phyloP scores from a whole-genome alignment of 75 land plant species.

The Cryptomeria japonica region DNA sequence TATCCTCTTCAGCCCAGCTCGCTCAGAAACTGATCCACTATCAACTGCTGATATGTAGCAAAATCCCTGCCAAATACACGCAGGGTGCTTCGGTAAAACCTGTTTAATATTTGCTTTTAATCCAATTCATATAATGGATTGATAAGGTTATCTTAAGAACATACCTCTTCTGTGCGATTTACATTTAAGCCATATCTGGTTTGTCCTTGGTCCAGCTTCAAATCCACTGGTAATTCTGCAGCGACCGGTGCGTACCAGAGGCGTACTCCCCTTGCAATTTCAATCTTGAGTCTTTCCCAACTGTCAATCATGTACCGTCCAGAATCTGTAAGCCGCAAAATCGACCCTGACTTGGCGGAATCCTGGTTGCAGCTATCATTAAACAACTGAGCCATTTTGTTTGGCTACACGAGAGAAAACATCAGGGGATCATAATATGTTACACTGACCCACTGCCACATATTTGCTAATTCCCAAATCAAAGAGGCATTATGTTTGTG shows the following conservation, averaged over 20 bases:
- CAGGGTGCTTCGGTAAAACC: too few relatives aligned
- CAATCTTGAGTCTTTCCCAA: slow-evolving; percentile 15
- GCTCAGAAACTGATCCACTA: slow-evolving; percentile 27
- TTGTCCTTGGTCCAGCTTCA: slow-evolving; percentile 40
- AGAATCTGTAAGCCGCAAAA: not conserved
- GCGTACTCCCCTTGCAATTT: slow-evolving; percentile 43
- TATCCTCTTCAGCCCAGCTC: slow-evolving; percentile 32
- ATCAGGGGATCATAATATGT: too few relatives aligned
- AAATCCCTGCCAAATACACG: slow-evolving; percentile 26
- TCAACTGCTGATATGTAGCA: slow-evolving; percentile 27
- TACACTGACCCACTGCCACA: not conserved
- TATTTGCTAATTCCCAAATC: not conserved
- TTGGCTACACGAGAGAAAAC: not conserved
- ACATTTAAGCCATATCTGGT: slow-evolving; percentile 55
- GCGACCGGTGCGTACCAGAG: slow-evolving; percentile 60
- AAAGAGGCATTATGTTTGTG: not conserved
- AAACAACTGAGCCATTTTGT: not conserved
- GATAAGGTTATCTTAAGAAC: not conserved
- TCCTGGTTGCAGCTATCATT: not conserved
- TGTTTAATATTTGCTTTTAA: too few relatives aligned
- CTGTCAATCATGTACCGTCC: not conserved
- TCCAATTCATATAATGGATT: too few relatives aligned
- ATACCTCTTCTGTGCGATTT: slow-evolving; percentile 65
- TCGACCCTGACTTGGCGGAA: not conserved
- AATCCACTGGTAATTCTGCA: slow-evolving; percentile 39